phyloP scores from a whole-genome alignment of 2,329 filamentous ascomycete species.

The Neurospora crassa region DNA sequence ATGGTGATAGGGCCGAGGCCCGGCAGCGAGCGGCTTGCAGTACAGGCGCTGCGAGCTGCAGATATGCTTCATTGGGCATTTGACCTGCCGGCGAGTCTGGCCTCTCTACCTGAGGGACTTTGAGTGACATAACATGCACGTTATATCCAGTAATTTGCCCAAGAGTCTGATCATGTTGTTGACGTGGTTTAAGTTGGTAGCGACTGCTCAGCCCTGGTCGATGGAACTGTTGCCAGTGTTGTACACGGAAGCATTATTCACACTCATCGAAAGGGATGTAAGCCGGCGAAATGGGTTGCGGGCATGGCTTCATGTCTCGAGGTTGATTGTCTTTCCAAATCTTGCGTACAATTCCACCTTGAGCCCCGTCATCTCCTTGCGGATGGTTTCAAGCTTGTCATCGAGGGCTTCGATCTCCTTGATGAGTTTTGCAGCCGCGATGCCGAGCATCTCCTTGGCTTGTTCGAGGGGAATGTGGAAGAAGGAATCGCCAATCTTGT shows the following conservation, averaged over 20 bases:
- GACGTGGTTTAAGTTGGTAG: background rate
- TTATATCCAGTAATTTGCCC: background rate
- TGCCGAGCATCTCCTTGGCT: constrained; percentile 74
- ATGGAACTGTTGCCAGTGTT: background rate
- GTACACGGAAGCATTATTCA: background rate
- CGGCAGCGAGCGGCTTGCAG: background rate
- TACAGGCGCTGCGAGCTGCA: background rate
- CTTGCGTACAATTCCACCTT: constrained; percentile 91
- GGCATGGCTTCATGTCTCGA: constrained; percentile 59
- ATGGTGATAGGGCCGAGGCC: background rate
- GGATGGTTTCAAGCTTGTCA: constrained; percentile 62
- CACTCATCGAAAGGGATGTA: background rate
- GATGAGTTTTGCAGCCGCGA: constrained; percentile 64
- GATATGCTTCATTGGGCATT: background rate
- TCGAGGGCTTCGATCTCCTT: constrained; percentile 67
- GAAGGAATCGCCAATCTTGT: constrained; percentile 95
- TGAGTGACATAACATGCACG: background rate
- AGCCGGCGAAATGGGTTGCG: background rate
- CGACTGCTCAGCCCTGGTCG: background rate
- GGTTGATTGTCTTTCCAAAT: constrained; percentile 93
- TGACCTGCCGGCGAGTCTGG: background rate
- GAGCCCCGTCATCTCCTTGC: constrained; percentile 79
- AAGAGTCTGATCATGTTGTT: background rate
- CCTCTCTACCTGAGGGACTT: background rate
- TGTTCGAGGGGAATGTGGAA: constrained; percentile 76